Conservation (phyloP, 2,329 filamentous ascomycete species). For the Arthrobotrys entomopaga region DNA sequence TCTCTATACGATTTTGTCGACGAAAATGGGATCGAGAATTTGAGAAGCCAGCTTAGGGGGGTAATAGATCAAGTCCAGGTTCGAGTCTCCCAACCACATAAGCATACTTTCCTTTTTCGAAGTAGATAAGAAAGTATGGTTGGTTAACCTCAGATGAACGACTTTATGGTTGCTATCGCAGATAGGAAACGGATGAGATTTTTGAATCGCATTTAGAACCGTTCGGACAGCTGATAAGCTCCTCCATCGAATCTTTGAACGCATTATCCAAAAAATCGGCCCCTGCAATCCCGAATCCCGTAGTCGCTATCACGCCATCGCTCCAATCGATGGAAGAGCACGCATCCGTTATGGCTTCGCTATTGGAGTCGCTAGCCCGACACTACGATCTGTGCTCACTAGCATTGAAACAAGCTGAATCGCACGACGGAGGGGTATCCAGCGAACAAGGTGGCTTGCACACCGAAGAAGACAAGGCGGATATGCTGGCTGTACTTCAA, state of each 20-base stretch:
- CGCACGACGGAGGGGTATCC: conserved; percentile 36
- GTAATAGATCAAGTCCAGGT: conserved; percentile 67
- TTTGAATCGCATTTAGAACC: conserved; percentile 50
- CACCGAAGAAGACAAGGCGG: conserved; percentile 66
- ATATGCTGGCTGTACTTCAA: conserved; percentile 83
- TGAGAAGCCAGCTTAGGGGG: conserved; percentile 68
- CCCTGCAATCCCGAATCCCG: conserved; percentile 55
- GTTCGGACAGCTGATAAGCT: conserved; percentile 35
- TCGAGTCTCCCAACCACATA: conserved; percentile 12
- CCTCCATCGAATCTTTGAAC: conserved; percentile 36
- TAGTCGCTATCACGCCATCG: conserved; percentile 64
- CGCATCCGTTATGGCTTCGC: conserved; percentile 66
- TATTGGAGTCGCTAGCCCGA: conserved; percentile 66
- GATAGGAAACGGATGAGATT: conserved; percentile 53
- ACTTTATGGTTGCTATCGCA: conserved; percentile 26
- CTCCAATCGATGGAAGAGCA: conserved; percentile 66
- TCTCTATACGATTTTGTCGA: conserved; percentile 75
- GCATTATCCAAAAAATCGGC: conserved; percentile 39
- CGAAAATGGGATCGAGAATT: conserved; percentile 69
- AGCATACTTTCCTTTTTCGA: not conserved
- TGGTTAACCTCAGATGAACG: conserved; percentile 58
- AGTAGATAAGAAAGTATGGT: not conserved
- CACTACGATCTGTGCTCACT: conserved; percentile 69
- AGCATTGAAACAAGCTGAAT: conserved; percentile 67
- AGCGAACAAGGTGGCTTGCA: conserved; percentile 36